A percentile compares a stretch with the other conserved stretches of the same genome.
These are phyloP conservation scores for Diplodia intermedia DNA, from an alignment of 2,329 filamentous ascomycete genomes.

Conservation along the genomic window DNA sequence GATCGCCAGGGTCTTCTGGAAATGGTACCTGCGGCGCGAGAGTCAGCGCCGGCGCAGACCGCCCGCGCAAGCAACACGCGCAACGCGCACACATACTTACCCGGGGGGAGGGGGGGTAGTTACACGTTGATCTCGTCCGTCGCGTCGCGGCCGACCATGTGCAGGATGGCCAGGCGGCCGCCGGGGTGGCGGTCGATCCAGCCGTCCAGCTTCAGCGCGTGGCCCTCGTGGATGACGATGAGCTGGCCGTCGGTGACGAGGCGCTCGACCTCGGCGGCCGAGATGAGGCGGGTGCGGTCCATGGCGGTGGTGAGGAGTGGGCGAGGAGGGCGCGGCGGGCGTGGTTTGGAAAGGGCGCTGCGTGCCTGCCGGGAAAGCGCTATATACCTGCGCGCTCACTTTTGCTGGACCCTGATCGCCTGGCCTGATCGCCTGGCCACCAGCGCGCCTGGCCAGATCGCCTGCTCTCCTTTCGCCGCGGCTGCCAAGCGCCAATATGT, in stretches of 20 bases:
- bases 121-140: constrained; percentile 67
- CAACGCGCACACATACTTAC: background rate
- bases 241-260: constrained; percentile 63
- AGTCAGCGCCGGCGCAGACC: too few species aligned
- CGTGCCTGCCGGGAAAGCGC: background rate
- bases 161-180: constrained; percentile 64
- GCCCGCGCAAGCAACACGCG: too few species aligned
- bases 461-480: background rate
- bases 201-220: constrained; percentile 62
- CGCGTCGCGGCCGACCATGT: constrained; percentile 67
- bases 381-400: background rate
- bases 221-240: constrained; percentile 64
- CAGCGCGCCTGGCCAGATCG: background rate
- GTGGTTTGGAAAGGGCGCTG: background rate
- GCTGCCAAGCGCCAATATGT: background rate
- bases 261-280: constrained; percentile 56
- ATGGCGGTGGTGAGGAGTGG: background rate
- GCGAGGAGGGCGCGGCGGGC: background rate
- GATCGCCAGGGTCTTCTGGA: constrained; percentile 58
- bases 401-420: constrained; percentile 19
- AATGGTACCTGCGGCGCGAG: constrained; percentile 61
- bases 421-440: background rate
- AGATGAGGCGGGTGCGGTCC: constrained; percentile 53
- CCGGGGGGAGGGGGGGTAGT: constrained; percentile 35
- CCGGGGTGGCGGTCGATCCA: constrained; percentile 68